These are phyloP conservation scores for Saccharum hybrid DNA, from an alignment of 202 grass and related monocot genomes.

Conservation along the genomic window DNA sequence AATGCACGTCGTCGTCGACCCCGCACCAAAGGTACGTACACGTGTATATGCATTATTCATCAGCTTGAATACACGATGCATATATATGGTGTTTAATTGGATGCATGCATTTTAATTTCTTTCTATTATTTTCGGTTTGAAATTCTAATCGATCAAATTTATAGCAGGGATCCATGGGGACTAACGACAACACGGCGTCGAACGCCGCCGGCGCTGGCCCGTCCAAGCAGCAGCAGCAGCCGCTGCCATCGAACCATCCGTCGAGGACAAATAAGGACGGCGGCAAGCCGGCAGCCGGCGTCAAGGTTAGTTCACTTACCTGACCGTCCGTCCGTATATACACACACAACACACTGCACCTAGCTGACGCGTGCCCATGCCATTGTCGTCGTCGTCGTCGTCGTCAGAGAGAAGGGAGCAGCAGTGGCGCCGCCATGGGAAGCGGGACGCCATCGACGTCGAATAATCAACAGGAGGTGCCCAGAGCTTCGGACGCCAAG, in stretches of 20 bases:
- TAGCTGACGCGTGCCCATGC: too few species aligned
- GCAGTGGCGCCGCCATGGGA: constrained; percentile 41
- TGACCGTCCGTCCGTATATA: neutral
- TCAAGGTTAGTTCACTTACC: constrained; percentile 45
- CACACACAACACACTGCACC: neutral
- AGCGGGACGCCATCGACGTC: constrained; percentile 52
- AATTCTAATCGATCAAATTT: neutral
- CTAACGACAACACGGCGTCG: neutral
- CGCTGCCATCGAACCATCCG: neutral
- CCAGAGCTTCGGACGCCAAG: constrained; percentile 67
- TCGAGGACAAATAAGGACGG: constrained; percentile 37
- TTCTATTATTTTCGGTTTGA: too few species aligned
- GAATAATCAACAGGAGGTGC: constrained; percentile 49
- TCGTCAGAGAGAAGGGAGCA: constrained; percentile 63
- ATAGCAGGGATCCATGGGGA: constrained; percentile 18
- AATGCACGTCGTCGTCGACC: constrained; percentile 71
- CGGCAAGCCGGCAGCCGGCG: constrained; percentile 12
- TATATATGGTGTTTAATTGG: neutral
- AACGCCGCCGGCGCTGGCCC: neutral
- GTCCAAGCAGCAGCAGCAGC: neutral
- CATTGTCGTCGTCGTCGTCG: neutral
- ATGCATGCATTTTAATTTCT: neutral
- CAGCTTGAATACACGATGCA: neutral
- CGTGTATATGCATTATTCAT: neutral
- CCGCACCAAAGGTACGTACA: constrained; percentile 49